Conservation (phyloP, 352 stramenopile species). For the Phytophthora foliorum region DNA sequence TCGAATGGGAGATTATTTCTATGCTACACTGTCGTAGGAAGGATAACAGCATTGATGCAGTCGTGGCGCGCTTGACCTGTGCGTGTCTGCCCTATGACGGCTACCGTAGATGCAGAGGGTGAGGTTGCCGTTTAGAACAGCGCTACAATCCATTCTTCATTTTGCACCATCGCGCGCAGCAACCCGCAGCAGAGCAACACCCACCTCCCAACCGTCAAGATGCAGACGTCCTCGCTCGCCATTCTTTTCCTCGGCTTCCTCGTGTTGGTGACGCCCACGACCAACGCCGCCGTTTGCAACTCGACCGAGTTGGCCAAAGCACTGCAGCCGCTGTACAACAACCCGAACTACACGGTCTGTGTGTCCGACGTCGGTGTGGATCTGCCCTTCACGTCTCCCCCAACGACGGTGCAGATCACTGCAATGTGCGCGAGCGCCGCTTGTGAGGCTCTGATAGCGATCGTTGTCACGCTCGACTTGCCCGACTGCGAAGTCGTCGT, state of each 20-base stretch:
- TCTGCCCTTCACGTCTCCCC: slow-evolving; percentile 19
- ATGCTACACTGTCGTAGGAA: too few species aligned
- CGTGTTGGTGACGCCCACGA: slow-evolving; percentile 8
- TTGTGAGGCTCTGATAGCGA: slow-evolving; percentile 17
- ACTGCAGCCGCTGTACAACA: slow-evolving; percentile 9
- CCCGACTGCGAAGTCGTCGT: slow-evolving; percentile 27
- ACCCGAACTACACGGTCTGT: slow-evolving; percentile 13
- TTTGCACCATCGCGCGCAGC: slow-evolving; percentile 5
- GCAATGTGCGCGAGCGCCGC: slow-evolving; percentile 28
- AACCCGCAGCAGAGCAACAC: not conserved
- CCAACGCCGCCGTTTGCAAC: slow-evolving; percentile 28
- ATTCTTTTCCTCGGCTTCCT: slow-evolving; percentile 33
- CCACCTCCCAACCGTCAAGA: slow-evolving; percentile 4
- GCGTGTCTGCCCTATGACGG: not conserved
- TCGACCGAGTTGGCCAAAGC: slow-evolving; percentile 19
- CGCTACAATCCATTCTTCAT: slow-evolving; percentile 3
- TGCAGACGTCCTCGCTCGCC: slow-evolving; percentile 36
- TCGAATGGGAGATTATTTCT: too few species aligned
- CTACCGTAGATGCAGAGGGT: not conserved
- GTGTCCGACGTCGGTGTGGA: slow-evolving; percentile 11
- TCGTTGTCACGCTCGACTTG: slow-evolving; percentile 14
- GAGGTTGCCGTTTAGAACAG: not conserved
- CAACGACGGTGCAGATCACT: slow-evolving; percentile 16
- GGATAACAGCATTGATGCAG: not conserved
- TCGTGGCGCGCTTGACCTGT: too few species aligned